Evolutionary conservation across 2,329 filamentous ascomycete genomes (phyloP).

Genomic region (Acephala macrosclerotiorum): DNA sequence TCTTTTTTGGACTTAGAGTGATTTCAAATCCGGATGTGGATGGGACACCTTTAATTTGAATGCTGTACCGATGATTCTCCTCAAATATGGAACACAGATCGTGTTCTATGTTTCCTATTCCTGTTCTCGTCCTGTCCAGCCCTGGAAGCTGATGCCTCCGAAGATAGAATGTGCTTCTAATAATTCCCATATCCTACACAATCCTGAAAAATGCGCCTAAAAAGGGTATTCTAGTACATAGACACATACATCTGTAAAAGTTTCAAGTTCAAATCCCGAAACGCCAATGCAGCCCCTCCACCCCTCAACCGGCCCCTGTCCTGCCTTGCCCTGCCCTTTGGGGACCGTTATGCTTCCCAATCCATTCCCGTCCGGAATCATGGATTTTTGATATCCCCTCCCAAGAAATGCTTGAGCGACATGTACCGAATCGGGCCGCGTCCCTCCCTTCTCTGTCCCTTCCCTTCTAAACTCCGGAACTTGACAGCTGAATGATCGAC

Average conservation of each 20-base stretch:
- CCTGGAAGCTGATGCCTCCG: background rate
- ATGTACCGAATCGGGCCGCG: background rate
- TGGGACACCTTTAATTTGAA: background rate
- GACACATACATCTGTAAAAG: background rate
- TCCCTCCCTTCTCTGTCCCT: background rate
- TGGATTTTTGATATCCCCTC: background rate
- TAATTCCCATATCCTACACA: conserved; percentile 2
- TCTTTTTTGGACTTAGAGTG: background rate
- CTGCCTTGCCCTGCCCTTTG: background rate
- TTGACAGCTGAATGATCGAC: background rate
- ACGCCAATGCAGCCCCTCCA: background rate
- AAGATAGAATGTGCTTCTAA: background rate
- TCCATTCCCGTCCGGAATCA: background rate
- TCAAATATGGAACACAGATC: background rate
- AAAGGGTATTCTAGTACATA: conserved; percentile 13
- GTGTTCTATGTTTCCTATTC: background rate
- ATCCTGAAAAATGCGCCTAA: conserved; percentile 2
- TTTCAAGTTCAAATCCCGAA: background rate
- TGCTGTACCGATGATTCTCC: background rate
- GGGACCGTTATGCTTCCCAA: background rate
- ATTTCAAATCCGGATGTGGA: background rate
- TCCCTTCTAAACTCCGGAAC: background rate
- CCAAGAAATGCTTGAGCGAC: background rate
- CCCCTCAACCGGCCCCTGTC: background rate
- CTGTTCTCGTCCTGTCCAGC: background rate